Conservation (phyloP, 169 alveolate genomes). For the Perkinsus olseni region DNA sequence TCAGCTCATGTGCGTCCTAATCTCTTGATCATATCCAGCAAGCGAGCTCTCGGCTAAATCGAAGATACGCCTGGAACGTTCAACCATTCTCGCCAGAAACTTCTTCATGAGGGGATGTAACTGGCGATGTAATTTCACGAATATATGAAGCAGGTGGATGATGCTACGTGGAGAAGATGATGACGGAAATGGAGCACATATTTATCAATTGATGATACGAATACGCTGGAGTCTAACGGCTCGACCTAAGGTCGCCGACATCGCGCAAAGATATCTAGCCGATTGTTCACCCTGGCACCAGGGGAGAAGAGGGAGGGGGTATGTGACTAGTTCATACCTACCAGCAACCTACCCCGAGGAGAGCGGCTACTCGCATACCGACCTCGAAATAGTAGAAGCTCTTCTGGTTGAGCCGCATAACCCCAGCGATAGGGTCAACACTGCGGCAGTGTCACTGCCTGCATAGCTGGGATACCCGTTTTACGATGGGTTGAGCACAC, state of each 20-base stretch:
- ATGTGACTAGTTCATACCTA: no score
- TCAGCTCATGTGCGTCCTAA: background rate
- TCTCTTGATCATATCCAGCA: background rate
- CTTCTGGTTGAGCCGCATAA: background rate
- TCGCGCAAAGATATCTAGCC: no score
- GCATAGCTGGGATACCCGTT: background rate
- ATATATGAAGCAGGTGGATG: no score
- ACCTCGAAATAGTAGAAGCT: background rate
- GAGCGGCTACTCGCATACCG: background rate
- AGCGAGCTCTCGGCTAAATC: background rate
- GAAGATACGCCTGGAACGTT: background rate
- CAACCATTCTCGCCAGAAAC: background rate
- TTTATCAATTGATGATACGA: no score
- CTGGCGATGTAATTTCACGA: no score
- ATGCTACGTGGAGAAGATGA: no score
- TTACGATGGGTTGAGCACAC: background rate
- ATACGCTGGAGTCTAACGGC: no score
- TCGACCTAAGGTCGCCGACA: no score
- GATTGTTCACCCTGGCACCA: no score
- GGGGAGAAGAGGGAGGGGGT: no score
- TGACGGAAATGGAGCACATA: no score
- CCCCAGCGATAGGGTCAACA: background rate
- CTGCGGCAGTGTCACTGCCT: no score
- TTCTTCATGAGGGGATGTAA: background rate
- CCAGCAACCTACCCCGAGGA: background rate